Conservation (phyloP, 2,329 filamentous ascomycete genomes). For the Aureobasidium uvarum region DNA sequence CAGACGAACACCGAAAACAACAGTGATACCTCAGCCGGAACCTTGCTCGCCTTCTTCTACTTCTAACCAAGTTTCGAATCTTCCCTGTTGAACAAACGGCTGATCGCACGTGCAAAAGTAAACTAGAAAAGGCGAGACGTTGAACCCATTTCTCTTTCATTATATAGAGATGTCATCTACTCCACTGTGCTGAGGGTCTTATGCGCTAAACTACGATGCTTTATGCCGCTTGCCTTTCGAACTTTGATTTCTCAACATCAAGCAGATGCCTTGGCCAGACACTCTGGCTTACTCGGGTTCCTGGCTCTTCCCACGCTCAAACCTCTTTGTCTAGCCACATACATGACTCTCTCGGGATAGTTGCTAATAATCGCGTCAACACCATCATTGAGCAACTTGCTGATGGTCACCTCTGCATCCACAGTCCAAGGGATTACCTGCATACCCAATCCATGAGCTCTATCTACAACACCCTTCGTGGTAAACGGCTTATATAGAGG, state of each 20-base stretch:
- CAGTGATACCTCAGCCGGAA: too few species aligned
- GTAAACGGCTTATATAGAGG: background rate
- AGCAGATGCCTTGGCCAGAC: conserved; percentile 4
- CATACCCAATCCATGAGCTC: background rate
- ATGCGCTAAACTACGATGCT: background rate
- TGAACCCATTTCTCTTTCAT: too few species aligned
- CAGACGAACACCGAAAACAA: too few species aligned
- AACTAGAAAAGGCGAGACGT: too few species aligned
- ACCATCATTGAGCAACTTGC: conserved; percentile 4
- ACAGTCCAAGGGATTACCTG: conserved; percentile 9
- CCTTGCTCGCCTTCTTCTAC: too few species aligned
- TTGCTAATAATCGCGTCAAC: conserved; percentile 12
- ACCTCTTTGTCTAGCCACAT: conserved; percentile 6
- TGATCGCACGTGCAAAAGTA: too few species aligned
- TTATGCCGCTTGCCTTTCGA: too few species aligned
- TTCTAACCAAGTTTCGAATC: too few species aligned
- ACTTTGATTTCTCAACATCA: background rate
- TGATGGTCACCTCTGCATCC: conserved; percentile 3
- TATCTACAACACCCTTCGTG: background rate
- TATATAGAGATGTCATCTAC: too few species aligned
- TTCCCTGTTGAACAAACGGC: too few species aligned
- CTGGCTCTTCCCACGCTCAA: conserved; percentile 15
- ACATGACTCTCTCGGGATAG: conserved; percentile 19
- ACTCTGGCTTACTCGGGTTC: conserved; percentile 6
- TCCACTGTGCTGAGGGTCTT: background rate